Evolutionary conservation across 1,284 basidiomycete genomes (phyloP).

Genomic region (Ustilago hordei): DNA sequence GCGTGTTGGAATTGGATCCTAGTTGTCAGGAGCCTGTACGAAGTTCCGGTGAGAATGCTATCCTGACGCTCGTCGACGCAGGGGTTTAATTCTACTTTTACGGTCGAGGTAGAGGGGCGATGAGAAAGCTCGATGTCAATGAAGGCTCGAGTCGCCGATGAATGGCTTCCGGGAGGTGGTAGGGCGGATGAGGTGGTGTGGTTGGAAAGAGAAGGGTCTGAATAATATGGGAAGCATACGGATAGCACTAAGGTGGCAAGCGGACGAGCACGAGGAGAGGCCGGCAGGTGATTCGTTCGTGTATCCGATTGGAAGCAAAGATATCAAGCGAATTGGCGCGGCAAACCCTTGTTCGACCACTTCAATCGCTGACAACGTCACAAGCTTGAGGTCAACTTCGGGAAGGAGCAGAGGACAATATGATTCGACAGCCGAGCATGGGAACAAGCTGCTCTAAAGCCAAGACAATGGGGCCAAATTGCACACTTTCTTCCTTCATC

Average conservation of each 20-base stretch:
- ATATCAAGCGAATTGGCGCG: background rate
- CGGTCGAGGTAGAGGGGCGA: background rate
- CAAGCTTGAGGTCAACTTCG: conserved; percentile 1
- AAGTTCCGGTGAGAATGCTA: background rate
- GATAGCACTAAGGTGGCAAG: background rate
- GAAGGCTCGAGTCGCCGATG: conserved; percentile 32
- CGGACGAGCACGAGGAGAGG: background rate
- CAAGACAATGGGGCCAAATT: background rate
- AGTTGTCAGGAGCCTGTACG: background rate
- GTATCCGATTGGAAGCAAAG: conserved; percentile 7
- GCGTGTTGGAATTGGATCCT: background rate
- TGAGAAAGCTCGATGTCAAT: conserved; percentile 26
- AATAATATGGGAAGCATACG: conserved; percentile 4
- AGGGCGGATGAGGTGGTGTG: conserved; percentile 1
- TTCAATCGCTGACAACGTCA: background rate
- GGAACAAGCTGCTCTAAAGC: background rate
- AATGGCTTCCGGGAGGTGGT: background rate
- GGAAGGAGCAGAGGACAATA: background rate
- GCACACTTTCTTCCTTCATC: background rate
- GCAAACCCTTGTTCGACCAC: conserved; percentile 3
- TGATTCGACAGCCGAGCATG: background rate
- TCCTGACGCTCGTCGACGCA: background rate
- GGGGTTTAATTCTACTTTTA: background rate
- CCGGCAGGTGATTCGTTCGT: background rate
- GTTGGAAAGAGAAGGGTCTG: background rate